Conservation (phyloP, 768 basidiomycete species). For the Tulasnella sp. region DNA sequence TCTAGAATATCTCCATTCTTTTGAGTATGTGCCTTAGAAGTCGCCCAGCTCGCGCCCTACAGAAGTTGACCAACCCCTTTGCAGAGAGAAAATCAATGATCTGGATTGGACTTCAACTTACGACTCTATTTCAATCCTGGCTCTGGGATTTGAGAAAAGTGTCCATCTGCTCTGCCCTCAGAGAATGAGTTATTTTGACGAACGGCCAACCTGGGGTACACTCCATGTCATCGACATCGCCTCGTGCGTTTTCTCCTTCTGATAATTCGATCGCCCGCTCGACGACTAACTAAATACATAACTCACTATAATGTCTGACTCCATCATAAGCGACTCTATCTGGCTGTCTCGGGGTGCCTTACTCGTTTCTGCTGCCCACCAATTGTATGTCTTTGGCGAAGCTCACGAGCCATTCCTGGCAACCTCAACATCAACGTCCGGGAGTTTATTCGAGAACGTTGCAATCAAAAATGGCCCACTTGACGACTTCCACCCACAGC, state of each 20-base stretch:
- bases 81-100: constrained; percentile 58
- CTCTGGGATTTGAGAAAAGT: constrained; percentile 79
- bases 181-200: constrained; percentile 88
- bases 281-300: constrained; percentile 6
- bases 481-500: constrained; percentile 90
- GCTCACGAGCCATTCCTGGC: constrained; percentile 38
- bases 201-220: constrained; percentile 75
- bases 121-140: constrained; percentile 86
- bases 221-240: constrained; percentile 71
- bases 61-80: constrained; percentile 10
- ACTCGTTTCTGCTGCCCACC: constrained; percentile 78
- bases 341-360: constrained; percentile 87
- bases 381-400: constrained; percentile 79
- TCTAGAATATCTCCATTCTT: constrained; percentile 70
- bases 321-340: constrained; percentile 84
- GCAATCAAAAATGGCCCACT: constrained; percentile 84
- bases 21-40: constrained; percentile 50
- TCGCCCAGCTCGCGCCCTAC: background rate
- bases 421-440: constrained; percentile 39
- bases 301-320: constrained; percentile 64
- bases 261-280: background rate
- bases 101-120: constrained; percentile 89
- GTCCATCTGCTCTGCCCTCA: constrained; percentile 91
- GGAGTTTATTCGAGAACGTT: constrained; percentile 79
- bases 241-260: constrained; percentile 53